A percentile compares a stretch with the other conserved stretches of the same genome.
phyloP scores from a whole-genome alignment of 140 eudicot genomes.

The Cichorium intybus region DNA sequence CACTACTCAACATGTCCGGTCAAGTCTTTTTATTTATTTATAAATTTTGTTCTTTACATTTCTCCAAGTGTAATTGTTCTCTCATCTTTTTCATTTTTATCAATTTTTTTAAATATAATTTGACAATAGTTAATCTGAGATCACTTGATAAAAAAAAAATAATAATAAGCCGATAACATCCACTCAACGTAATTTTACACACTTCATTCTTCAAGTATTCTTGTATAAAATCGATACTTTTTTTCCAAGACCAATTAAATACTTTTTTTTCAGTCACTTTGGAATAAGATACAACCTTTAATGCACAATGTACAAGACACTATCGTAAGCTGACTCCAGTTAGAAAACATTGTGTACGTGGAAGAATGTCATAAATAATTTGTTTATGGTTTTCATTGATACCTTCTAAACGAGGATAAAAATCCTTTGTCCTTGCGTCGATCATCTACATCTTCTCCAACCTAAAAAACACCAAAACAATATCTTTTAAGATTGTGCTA shows the following conservation, averaged over 20 bases:
- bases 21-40: too few species aligned
- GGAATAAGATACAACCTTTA: constrained; percentile 10
- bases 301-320: constrained; percentile 25
- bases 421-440: constrained; percentile 77
- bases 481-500: background rate
- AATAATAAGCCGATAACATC: background rate
- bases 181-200: background rate
- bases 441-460: constrained; percentile 65
- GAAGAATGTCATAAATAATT: background rate
- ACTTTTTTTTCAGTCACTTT: background rate
- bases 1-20: too few species aligned
- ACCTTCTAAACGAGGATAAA: constrained; percentile 69
- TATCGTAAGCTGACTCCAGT: constrained; percentile 3
- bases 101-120: too few species aligned
- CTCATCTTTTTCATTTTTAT: too few species aligned
- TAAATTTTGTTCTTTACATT: too few species aligned
- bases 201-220: constrained; percentile 7
- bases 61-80: too few species aligned
- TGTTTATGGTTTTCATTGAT: constrained; percentile 29
- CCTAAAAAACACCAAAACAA: constrained; percentile 41
- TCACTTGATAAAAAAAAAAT: too few species aligned
- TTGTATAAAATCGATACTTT: background rate
- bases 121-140: too few species aligned
- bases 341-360: constrained; percentile 25
- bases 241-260: background rate